Evolutionary conservation across 192 early-diverging fungal genomes (phyloP), one percentile per base, ranked within the genome.

Genomic region (Coemansia sp.): DNA sequence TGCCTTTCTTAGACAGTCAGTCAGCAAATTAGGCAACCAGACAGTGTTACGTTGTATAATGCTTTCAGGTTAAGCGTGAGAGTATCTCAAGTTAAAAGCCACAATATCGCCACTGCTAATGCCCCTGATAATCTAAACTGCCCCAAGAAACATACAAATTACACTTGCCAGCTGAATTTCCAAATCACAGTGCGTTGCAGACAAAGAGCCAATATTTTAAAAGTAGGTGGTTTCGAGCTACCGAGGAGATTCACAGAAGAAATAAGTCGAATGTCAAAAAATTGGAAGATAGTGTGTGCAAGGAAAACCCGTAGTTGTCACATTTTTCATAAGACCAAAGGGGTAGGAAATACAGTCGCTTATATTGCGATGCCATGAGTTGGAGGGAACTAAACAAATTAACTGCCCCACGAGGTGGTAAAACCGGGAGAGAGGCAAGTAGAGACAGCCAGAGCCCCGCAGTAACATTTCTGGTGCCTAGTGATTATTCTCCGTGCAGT

Each of bases 391-490:
- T 11, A 62, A 62, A 63, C 61, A 46, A 46, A 63, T 63, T 63
- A 63, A 63, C 61, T 63, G 61, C 61, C 30, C 61, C 31, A n/a
- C 61, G 53, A 25, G 51, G 53, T 63, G 61, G 61, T 63, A 63
- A 63, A 63, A 31, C 61, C 25, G 27, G 23, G 27, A 51, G 20
- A 30, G 30, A 63, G 51, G 61, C 50, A 52, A 63, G 61, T 63
- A 63, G 51, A 20, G 20, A 20, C 61, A 51, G 61, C n/a, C 53
- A 63, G 53, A 53, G 53, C 30, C 51, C 27, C 20, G 60, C 61
- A 63, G 61, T 63, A 53, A 29, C 51, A 32, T 63, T 32, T 51
- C 23, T 24, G 61, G 51, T 29, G n/a, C 7, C 21, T 51, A 22
- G 10, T 52, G 27, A 50, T 52, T n/a, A 30, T 59, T 59, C 19